A percentile compares a stretch with the other conserved stretches of the same genome.
phyloP scores from a whole-genome alignment of 768 basidiomycete genomes.

The Leucocoprinus birnbaumii region DNA sequence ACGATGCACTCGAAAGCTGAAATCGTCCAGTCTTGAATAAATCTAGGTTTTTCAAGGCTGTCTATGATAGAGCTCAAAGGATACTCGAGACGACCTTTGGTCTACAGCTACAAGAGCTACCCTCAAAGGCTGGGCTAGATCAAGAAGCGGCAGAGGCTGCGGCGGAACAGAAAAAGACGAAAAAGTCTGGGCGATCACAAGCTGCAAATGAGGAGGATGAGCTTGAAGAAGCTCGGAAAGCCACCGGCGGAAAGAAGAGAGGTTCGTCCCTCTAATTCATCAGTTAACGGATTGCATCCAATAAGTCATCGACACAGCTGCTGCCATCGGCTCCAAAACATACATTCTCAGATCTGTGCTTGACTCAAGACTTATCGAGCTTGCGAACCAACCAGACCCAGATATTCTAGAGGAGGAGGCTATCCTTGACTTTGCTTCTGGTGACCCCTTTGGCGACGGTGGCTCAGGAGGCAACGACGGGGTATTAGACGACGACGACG shows the following conservation, averaged over 20 bases:
- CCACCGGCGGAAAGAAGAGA: slow-evolving; percentile 66
- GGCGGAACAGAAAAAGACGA: slow-evolving; percentile 6
- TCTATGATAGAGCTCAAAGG: slow-evolving; percentile 63
- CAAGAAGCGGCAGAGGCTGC: slow-evolving; percentile 32
- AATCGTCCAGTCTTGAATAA: slow-evolving; percentile 28
- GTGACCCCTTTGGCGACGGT: slow-evolving; percentile 33
- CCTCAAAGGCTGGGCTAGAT: slow-evolving; percentile 54
- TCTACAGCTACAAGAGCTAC: slow-evolving; percentile 82
- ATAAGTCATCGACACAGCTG: slow-evolving; percentile 28
- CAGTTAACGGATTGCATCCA: neutral
- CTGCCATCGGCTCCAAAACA: slow-evolving; percentile 63
- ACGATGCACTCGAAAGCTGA: neutral
- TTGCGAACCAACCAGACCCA: slow-evolving; percentile 53
- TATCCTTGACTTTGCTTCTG: slow-evolving; percentile 40
- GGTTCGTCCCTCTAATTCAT: slow-evolving; percentile 31
- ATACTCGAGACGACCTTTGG: slow-evolving; percentile 68
- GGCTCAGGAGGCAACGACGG: slow-evolving; percentile 21
- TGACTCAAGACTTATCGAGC: slow-evolving; percentile 56
- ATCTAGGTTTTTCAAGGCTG: slow-evolving; percentile 57
- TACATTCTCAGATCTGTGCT: slow-evolving; percentile 83
- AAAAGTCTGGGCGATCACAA: neutral
- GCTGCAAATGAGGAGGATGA: slow-evolving; percentile 34
- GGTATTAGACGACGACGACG: slow-evolving; percentile 26
- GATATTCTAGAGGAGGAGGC: slow-evolving; percentile 48
- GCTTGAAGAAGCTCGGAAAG: slow-evolving; percentile 41